phyloP scores from a whole-genome alignment of 2,329 filamentous ascomycete genomes.

The Daldinia sp. region DNA sequence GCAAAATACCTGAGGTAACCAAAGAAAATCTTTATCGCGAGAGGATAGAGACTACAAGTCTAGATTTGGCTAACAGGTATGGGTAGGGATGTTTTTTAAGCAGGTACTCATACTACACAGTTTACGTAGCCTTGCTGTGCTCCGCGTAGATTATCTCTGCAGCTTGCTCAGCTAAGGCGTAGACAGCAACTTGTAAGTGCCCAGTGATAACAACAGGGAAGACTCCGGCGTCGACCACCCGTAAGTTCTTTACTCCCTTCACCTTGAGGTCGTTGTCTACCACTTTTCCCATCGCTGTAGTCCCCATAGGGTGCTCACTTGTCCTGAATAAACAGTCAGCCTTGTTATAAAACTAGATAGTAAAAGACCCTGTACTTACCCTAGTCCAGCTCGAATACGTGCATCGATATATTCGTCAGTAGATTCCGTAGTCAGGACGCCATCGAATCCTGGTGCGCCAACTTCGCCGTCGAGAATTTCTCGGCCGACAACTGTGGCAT shows the following conservation, averaged over 20 bases:
- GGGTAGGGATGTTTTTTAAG: too few species aligned
- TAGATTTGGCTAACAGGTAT: too few species aligned
- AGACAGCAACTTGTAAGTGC: constrained; percentile 52
- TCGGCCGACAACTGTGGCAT: constrained; percentile 39
- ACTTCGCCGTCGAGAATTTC: constrained; percentile 26
- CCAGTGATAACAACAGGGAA: constrained; percentile 52
- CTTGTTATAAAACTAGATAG: too few species aligned
- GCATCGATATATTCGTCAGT: constrained; percentile 13
- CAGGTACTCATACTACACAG: too few species aligned
- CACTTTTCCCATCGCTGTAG: constrained; percentile 43
- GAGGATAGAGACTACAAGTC: too few species aligned
- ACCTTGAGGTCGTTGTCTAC: constrained; percentile 47
- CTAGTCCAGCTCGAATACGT: constrained; percentile 5
- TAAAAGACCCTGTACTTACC: not conserved
- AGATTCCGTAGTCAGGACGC: too few species aligned
- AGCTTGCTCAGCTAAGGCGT: constrained; percentile 55
- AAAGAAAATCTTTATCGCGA: not conserved
- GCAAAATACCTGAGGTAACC: too few species aligned
- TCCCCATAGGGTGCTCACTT: constrained; percentile 32
- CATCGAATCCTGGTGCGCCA: too few species aligned
- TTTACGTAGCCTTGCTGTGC: too few species aligned
- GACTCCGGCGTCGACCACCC: constrained; percentile 54
- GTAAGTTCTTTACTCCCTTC: constrained; percentile 40
- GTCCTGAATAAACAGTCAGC: not conserved
- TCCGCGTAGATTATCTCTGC: constrained; percentile 45